Evolutionary conservation across 495 filamentous ascomycete species (phyloP).

Genomic region (Xylaria telfairii): DNA sequence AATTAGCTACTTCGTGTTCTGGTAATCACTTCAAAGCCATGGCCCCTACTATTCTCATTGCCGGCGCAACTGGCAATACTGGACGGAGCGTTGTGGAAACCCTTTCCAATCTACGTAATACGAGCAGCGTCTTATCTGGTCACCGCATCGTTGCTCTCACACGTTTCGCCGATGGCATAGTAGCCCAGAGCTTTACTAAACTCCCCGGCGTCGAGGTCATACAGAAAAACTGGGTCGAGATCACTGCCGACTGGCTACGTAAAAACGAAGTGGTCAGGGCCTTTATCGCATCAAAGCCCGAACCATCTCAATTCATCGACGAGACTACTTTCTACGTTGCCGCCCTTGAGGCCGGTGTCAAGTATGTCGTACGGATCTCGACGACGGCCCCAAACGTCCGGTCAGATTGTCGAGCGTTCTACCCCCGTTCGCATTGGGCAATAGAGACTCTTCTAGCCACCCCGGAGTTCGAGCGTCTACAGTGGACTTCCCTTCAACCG

Average conservation of each 20-base stretch:
- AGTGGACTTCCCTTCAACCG: conserved; percentile 57
- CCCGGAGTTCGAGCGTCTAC: conserved; percentile 45
- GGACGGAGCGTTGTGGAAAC: conserved; percentile 43
- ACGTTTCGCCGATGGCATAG: conserved; percentile 39
- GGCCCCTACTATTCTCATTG: conserved; percentile 40
- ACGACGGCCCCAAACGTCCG: conserved; percentile 51
- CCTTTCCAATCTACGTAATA: conserved; percentile 41
- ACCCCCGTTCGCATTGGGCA: conserved; percentile 54
- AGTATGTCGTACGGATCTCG: conserved; percentile 57
- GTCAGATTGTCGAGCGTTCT: conserved; percentile 48
- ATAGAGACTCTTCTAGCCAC: conserved; percentile 50
- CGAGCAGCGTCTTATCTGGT: conserved; percentile 35
- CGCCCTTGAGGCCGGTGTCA: conserved; percentile 50
- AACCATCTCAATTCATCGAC: conserved; percentile 50
- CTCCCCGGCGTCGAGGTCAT: conserved; percentile 48
- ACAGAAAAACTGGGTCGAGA: conserved; percentile 52
- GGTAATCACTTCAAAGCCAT: conserved; percentile 12
- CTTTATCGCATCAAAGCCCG: conserved; percentile 52
- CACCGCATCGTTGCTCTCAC: conserved; percentile 51
- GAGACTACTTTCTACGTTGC: conserved; percentile 47
- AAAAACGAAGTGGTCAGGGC: conserved; percentile 46
- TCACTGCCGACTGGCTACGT: conserved; percentile 51
- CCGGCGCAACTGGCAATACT: conserved; percentile 50
- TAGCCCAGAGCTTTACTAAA: conserved; percentile 44
- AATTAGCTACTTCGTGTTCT: neutral